Conservation (phyloP, 768 basidiomycete genomes). For the Tulasnella calospora region DNA sequence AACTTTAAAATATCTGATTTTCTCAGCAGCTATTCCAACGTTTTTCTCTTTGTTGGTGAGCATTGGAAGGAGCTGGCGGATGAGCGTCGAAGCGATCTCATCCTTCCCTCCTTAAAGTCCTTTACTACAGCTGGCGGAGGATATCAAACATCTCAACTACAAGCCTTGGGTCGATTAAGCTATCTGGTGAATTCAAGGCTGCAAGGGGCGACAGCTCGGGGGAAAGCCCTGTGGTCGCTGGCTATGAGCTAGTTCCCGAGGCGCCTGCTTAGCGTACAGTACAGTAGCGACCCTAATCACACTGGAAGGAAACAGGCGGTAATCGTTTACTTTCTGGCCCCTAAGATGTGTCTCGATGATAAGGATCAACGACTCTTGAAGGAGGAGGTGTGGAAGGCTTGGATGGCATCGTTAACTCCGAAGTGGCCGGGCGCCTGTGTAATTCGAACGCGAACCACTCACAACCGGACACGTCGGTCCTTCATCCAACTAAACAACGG, state of each 20-base stretch:
- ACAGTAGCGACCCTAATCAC: neutral
- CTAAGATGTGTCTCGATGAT: neutral
- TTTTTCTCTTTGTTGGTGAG: conserved; percentile 25
- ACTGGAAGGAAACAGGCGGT: neutral
- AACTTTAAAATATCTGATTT: conserved; percentile 16
- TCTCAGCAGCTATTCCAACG: conserved; percentile 21
- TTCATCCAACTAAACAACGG: neutral
- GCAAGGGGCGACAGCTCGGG: neutral
- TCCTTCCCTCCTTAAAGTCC: neutral
- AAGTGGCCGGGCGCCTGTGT: neutral
- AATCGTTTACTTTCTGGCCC: neutral
- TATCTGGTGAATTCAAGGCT: neutral
- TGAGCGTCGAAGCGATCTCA: neutral
- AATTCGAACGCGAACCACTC: neutral
- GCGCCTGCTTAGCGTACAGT: neutral
- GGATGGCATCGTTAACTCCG: neutral
- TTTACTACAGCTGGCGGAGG: neutral
- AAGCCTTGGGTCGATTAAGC: neutral
- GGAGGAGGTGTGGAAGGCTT: neutral
- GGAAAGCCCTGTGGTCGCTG: neutral
- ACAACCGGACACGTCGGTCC: neutral
- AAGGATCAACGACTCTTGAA: neutral
- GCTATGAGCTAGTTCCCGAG: neutral
- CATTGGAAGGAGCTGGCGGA: neutral
- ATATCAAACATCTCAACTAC: neutral